Base-by-base conservation (phyloP, 768 basidiomycete genomes). In the Tricholoma terreum region DNA sequence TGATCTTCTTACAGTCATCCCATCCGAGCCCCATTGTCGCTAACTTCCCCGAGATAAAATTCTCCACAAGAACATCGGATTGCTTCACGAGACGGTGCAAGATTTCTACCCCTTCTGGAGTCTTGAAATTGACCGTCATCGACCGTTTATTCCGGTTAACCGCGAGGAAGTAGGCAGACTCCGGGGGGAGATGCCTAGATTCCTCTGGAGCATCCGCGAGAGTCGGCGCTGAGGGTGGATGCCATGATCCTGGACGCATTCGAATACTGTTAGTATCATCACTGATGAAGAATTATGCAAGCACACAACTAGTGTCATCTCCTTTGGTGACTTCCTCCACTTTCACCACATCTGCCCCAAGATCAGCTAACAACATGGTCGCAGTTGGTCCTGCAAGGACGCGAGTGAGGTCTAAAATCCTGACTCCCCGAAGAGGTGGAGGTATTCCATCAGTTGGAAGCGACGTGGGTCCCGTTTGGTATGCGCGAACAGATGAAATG, bases 341-440 rank as follows among this genome's bases (percentile, higher is more conserved):
- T 70, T 97, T 98, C 70, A 97, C 83, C 27, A 98, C 93, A 67
- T 98, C 93, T 48, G 95, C 95, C 1, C 92, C 89, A 34, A 95
- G 74, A 73, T 95, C 93, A 6, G 87, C 94, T n/a, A 97, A 79
- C 58, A 96, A 80, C 94, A 95, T 91, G 1, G 93, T 91, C n/a
- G 89, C 84, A 1, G 88, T 89, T 31, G 94, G 94, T 0, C 92
- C 94, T n/a, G 94, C 94, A 50, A 98, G 75, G 1, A 97, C 89
- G 27, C 95, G 82, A 12, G 94, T 93, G 55, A 97, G 73, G 71
- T 98, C 95, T 21, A 98, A 77, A n/a, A 97, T 81, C 65, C 81
- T 84, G 61, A 95, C 76, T 14, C 91, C 93, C 59, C 81, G 77
- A 58, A 98, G 73, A 2, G 94, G 94, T 0, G 90, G 90, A 1